phyloP scores from a whole-genome alignment of 2,329 filamentous ascomycete genomes.

The Cladosporium sp. region DNA sequence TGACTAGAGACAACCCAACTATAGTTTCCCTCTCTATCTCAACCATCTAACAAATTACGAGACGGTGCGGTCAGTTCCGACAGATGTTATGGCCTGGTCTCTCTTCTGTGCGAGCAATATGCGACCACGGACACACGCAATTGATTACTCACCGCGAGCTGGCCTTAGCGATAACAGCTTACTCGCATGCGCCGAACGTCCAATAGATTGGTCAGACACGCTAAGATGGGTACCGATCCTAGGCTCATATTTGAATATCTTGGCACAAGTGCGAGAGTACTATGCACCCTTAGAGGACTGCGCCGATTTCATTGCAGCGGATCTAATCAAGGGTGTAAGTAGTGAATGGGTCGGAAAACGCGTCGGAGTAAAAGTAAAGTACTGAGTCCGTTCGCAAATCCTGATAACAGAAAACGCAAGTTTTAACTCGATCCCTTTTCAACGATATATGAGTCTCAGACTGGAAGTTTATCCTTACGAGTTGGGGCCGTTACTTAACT shows the following conservation, averaged over 20 bases:
- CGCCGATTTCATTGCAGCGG: conserved; percentile 40
- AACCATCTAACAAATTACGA: neutral
- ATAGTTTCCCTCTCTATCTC: neutral
- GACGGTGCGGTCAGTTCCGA: neutral
- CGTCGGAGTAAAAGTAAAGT: conserved; percentile 28
- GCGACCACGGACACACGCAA: neutral
- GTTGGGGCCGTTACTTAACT: no score
- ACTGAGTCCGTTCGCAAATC: no score
- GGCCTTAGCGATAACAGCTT: conserved; percentile 17
- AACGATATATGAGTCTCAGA: no score
- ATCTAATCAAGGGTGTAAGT: conserved; percentile 25
- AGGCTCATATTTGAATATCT: conserved; percentile 14
- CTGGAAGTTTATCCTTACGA: no score
- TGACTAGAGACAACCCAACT: neutral
- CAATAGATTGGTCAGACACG: conserved; percentile 30
- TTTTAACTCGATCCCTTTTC: no score
- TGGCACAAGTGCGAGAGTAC: conserved; percentile 32
- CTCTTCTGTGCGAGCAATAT: neutral
- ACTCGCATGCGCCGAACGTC: conserved; percentile 26
- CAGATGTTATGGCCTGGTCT: neutral
- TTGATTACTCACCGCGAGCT: neutral
- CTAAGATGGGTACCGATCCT: neutral
- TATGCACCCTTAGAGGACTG: conserved; percentile 38
- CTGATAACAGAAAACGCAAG: no score
- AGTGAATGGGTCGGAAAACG: conserved; percentile 32